Percentiles rank a stretch among this genome's conserved stretches.
phyloP scores from a whole-genome alignment of 2,329 filamentous ascomycete genomes.

The Gaeumannomyces tritici region DNA sequence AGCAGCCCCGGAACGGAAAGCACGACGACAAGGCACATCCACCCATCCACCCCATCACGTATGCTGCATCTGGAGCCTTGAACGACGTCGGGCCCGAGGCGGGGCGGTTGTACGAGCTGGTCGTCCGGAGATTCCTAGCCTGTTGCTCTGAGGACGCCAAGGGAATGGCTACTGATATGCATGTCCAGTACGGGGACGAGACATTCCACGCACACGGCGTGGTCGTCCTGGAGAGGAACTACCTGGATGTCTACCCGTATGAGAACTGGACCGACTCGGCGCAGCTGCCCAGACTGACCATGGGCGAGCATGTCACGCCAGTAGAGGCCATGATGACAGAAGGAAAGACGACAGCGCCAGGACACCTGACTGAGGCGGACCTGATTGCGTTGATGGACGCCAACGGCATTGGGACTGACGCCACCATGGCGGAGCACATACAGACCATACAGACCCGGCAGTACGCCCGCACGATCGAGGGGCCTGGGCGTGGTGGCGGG shows the following conservation, averaged over 20 bases:
- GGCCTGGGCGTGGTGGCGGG: constrained; percentile 1
- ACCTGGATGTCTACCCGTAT: constrained; percentile 90
- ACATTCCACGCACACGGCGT: constrained; percentile 74
- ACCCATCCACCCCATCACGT: constrained; percentile 92
- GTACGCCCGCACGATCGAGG: constrained; percentile 63
- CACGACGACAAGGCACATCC: constrained; percentile 97
- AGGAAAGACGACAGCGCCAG: constrained; percentile 78
- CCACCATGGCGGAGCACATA: constrained; percentile 98
- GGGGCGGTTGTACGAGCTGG: constrained; percentile 80
- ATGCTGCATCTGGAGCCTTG: constrained; percentile 55
- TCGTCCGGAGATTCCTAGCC: constrained; percentile 82
- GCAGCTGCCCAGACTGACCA: constrained; percentile 67
- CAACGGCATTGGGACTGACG: constrained; percentile 96
- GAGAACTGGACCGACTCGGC: constrained; percentile 91
- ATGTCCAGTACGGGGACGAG: constrained; percentile 77
- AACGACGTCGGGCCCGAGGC: constrained; percentile 46
- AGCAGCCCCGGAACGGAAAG: constrained; percentile 69
- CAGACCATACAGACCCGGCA: constrained; percentile 85
- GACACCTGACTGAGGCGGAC: constrained; percentile 89
- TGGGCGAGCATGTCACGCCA: constrained; percentile 77
- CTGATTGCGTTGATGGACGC: constrained; percentile 95
- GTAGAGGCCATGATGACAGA: constrained; percentile 83
- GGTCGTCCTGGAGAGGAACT: constrained; percentile 80
- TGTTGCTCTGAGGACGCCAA: constrained; percentile 93
- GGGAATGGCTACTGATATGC: constrained; percentile 76